These are phyloP conservation scores for Globisporangium viniferum DNA, from an alignment of 352 stramenopile genomes.

Conservation along the genomic window DNA sequence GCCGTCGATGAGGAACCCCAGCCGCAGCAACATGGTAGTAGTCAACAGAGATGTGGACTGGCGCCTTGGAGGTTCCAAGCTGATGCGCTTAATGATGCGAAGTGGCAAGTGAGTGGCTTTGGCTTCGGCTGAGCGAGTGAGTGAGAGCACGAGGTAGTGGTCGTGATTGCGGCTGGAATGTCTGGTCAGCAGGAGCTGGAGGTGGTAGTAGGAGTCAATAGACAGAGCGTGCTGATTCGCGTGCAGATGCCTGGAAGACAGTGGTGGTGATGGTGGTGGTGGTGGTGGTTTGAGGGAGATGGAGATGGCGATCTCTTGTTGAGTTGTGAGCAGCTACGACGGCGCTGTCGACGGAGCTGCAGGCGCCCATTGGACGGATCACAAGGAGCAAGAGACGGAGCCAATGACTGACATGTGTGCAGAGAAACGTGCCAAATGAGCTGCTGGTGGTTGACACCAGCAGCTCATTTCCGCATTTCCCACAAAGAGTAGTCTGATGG, in stretches of 20 bases:
- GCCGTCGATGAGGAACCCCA: conserved; percentile 58
- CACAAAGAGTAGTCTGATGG: background rate
- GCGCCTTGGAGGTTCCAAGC: too few species aligned
- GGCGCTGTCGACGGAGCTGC: conserved; percentile 1
- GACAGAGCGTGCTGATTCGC: background rate
- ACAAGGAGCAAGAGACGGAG: background rate
- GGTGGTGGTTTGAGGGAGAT: background rate
- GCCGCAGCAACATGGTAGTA: conserved; percentile 21
- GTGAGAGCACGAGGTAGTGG: too few species aligned
- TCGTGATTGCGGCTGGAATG: too few species aligned
- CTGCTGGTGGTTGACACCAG: too few species aligned
- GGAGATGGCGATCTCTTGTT: background rate
- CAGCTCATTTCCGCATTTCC: too few species aligned
- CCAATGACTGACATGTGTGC: background rate
- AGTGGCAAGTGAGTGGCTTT: background rate
- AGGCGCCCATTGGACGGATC: background rate
- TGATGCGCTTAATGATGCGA: background rate
- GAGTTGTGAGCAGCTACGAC: background rate
- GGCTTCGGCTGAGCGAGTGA: too few species aligned
- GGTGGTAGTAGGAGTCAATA: background rate
- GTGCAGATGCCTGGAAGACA: background rate
- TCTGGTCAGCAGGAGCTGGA: too few species aligned
- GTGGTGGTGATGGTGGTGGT: background rate
- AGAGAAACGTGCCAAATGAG: background rate
- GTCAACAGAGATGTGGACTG: background rate